A percentile compares a stretch with the other conserved stretches of the same genome.
phyloP scores from a whole-genome alignment of 2,329 filamentous ascomycete species.

The Aspergillus japonicus region DNA sequence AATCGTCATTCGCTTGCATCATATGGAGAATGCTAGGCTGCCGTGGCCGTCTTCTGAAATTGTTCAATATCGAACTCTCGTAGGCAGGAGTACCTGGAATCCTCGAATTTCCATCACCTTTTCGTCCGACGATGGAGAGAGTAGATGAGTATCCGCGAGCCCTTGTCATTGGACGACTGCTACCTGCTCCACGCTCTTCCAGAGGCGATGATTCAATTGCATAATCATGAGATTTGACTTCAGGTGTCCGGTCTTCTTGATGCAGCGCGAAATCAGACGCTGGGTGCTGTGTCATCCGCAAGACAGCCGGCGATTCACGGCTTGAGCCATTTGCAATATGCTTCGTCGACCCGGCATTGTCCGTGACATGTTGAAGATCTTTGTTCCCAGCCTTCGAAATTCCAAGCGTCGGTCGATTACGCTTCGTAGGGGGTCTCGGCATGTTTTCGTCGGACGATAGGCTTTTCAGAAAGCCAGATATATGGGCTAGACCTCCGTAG shows the following conservation, averaged over 20 bases:
- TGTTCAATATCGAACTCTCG: conserved; percentile 45
- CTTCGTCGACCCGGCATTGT: background rate
- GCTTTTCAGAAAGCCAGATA: background rate
- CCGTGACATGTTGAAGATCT: background rate
- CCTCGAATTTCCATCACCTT: conserved; percentile 36
- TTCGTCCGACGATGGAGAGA: conserved; percentile 38
- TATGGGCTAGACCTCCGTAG: background rate
- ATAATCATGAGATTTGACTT: conserved; percentile 31
- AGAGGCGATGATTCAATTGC: conserved; percentile 38
- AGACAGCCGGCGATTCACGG: background rate
- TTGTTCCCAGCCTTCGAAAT: conserved; percentile 5
- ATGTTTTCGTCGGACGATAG: conserved; percentile 12
- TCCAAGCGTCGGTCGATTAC: conserved; percentile 23
- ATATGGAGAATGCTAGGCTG: conserved; percentile 48
- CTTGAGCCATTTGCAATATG: background rate
- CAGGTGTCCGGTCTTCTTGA: conserved; percentile 32
- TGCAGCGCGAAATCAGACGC: conserved; percentile 21
- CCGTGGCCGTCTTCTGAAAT: conserved; percentile 45
- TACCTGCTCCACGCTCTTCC: conserved; percentile 32
- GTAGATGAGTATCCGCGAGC: conserved; percentile 43
- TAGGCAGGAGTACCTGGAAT: conserved; percentile 43
- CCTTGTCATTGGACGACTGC: conserved; percentile 37
- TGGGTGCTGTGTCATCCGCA: conserved; percentile 11
- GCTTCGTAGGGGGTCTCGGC: conserved; percentile 31
- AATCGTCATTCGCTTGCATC: conserved; percentile 43